Conservation (phyloP, 257 asterid genomes). For the Solanum pimpinellifolium region DNA sequence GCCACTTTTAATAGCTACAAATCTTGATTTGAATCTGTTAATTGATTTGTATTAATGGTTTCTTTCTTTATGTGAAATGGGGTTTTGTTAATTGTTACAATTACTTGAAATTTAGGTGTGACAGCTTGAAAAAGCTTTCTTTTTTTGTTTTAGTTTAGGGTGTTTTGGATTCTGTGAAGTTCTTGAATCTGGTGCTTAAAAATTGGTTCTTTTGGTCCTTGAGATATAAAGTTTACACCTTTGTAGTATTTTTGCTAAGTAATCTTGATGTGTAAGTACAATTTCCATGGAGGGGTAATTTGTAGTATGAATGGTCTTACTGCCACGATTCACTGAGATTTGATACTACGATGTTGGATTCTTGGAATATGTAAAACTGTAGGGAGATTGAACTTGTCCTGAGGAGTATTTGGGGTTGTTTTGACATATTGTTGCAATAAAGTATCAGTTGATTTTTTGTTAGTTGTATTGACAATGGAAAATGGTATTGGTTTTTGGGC, state of each 20-base stretch:
- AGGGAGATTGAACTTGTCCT: neutral
- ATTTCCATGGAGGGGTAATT: neutral
- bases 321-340: neutral
- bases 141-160: neutral
- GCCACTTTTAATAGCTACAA: neutral
- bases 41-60: neutral
- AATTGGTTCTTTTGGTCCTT: neutral
- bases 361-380: constrained; percentile 1
- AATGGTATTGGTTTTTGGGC: constrained; percentile 23
- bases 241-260: neutral
- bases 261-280: neutral
- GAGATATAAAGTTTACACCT: neutral
- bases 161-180: neutral
- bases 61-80: neutral
- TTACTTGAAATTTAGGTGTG: neutral
- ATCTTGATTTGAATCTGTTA: neutral
- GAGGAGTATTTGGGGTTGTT: neutral
- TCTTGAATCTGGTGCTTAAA: neutral
- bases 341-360: constrained; percentile 3
- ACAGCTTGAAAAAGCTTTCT: neutral
- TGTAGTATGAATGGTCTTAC: neutral
- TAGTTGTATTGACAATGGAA: neutral
- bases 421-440: neutral
- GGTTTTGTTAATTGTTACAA: neutral
- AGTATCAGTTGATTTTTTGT: neutral